phyloP scores from a whole-genome alignment of 441 rosid genomes.

The Corymbia calophylla region DNA sequence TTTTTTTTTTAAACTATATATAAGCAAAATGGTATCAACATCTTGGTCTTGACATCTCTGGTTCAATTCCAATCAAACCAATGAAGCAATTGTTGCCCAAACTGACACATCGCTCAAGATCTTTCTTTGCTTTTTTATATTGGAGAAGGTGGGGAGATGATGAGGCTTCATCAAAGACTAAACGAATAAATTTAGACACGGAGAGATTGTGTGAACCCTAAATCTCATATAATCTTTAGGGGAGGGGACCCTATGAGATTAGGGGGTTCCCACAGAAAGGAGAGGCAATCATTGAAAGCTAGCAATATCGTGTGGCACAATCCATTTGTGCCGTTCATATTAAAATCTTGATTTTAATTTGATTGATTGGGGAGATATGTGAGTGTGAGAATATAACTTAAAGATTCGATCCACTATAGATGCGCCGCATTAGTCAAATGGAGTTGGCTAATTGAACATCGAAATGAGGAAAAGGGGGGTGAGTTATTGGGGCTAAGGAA shows the following conservation, averaged over 20 bases:
- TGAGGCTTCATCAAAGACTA: slow-evolving; percentile 21
- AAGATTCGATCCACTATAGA: slow-evolving; percentile 10
- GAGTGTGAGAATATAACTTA: slow-evolving; percentile 20
- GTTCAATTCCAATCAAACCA: background rate
- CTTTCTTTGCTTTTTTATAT: background rate
- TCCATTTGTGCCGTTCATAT: background rate
- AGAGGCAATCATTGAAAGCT: slow-evolving; percentile 40
- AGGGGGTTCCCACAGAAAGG: slow-evolving; percentile 21
- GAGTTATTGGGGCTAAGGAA: background rate
- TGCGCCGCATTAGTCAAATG: slow-evolving; percentile 30
- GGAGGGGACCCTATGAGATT: slow-evolving; percentile 32
- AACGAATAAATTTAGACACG: background rate
- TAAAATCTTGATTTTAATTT: background rate
- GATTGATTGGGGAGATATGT: slow-evolving; percentile 14
- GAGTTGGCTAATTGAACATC: slow-evolving; percentile 26
- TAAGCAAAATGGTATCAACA: background rate
- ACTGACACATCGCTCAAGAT: background rate
- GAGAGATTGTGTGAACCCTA: background rate
- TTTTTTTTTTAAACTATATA: background rate
- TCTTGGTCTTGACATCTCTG: background rate
- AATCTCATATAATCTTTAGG: slow-evolving; percentile 8
- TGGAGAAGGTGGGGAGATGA: slow-evolving; percentile 30
- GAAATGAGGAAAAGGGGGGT: background rate
- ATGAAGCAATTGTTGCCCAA: background rate
- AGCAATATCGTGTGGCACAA: slow-evolving; percentile 8